Base-by-base conservation (phyloP, 2,329 filamentous ascomycete genomes). In the Geosmithia putterillii region DNA sequence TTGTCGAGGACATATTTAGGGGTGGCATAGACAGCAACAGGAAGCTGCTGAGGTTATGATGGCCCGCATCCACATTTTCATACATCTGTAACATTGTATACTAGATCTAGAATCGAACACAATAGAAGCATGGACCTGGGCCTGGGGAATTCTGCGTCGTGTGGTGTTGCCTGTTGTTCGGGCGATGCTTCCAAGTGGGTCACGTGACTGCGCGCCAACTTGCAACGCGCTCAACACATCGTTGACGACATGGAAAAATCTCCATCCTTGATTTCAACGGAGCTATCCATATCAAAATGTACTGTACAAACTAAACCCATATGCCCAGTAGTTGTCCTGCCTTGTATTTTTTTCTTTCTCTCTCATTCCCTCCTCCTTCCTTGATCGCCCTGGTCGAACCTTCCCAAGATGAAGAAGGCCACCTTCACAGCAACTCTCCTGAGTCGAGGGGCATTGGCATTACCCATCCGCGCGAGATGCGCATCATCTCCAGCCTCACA, bases 1-100 rank as follows among this genome's bases (percentile, higher is more conserved):
- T 92, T 0, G 76, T 92, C 23, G 67, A 66, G 22, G 81, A 88
- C 47, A 64, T 86, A 55, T 86, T 88, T 49, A 65, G 86, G 47
- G 86, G 86, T 0, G 83, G 79, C 0, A 78, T 88, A 32, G 70
- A 67, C 45, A 60, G 66, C 37, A 56, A 72, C 38, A 66, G 76
- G 10, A 64, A 72, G 51, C 74, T 80, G 35, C 35, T 77, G 44
- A 62, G 70, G 47, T 48, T 74, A 23, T 63, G 46, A 60, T n/a
- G n/a, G 40, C 5, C 28, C 28, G 10, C 28, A 32, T 14, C 15
- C 28, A 12, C 10, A 14, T 14, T 12, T 42, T 9, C n/a, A 40
- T 40, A 40, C 3, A 40, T 40, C 15, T 21, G 20, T 25, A 22
- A 14, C n/a, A 32, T 32, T 32, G 28, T 32, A 32, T 32, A 32